phyloP scores from a whole-genome alignment of 179 eudicot genomes.

The Beta corolliflora region DNA sequence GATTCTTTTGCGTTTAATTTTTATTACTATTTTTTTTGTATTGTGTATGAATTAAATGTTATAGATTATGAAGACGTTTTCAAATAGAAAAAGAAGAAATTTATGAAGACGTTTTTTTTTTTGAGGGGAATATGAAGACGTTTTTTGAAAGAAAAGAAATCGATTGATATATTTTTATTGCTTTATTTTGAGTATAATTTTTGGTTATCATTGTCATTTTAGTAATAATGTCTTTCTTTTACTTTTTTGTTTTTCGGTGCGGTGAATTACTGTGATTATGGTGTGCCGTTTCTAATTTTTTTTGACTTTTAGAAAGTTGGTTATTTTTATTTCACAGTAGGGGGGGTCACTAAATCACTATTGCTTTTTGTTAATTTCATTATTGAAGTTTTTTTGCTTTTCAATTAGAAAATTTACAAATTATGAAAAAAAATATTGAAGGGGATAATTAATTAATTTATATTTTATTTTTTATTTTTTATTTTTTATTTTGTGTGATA shows the following conservation, averaged over 20 bases:
- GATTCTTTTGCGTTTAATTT: too few relatives aligned
- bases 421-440: too few relatives aligned
- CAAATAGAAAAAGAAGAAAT: too few relatives aligned
- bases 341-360: too few relatives aligned
- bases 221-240: background rate
- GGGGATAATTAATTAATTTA: too few relatives aligned
- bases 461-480: too few relatives aligned
- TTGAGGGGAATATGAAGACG: background rate
- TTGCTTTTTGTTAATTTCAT: too few relatives aligned
- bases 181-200: background rate
- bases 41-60: background rate
- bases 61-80: background rate
- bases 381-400: background rate
- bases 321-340: too few relatives aligned
- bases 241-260: background rate
- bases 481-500: background rate
- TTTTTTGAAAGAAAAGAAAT: too few relatives aligned
- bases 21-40: background rate
- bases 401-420: background rate
- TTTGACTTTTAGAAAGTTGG: too few relatives aligned
- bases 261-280: background rate
- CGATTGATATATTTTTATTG: background rate
- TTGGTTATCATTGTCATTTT: background rate
- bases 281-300: too few relatives aligned
- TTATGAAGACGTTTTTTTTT: background rate